Evolutionary conservation across 305 asterid species (phyloP).

Genomic region (Fraxinus sp.): DNA sequence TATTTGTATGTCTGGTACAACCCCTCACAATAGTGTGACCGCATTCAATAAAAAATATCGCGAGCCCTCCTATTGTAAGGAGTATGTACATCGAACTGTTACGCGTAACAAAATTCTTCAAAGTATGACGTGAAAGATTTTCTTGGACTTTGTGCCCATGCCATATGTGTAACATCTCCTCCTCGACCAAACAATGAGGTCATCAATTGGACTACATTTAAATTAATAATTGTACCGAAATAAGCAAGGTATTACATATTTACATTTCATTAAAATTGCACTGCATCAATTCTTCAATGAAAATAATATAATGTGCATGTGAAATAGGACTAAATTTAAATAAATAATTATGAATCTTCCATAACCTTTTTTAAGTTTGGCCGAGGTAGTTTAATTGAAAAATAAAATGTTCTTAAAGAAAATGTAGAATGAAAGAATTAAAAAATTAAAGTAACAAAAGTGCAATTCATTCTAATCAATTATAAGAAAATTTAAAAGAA

Average conservation of each 20-base stretch:
- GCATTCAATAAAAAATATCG: no score
- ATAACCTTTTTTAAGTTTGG: background rate
- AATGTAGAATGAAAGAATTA: background rate
- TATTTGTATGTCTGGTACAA: no score
- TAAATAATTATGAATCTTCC: no score
- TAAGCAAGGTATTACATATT: background rate
- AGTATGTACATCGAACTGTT: no score
- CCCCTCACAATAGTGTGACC: no score
- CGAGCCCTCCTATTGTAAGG: no score
- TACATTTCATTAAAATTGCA: no score
- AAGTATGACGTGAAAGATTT: background rate
- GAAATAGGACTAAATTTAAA: background rate
- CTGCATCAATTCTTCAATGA: background rate
- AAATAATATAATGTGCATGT: no score
- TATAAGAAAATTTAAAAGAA: background rate
- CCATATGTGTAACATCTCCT: background rate
- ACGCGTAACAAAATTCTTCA: no score
- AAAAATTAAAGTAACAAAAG: background rate
- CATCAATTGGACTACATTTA: background rate
- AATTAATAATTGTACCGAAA: background rate
- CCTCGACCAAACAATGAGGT: background rate
- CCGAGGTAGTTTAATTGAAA: background rate
- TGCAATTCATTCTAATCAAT: background rate
- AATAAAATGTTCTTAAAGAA: background rate
- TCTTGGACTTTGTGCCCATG: background rate